phyloP scores from a whole-genome alignment of 1,139 yeast species.

The Geotrichum fermentans region DNA sequence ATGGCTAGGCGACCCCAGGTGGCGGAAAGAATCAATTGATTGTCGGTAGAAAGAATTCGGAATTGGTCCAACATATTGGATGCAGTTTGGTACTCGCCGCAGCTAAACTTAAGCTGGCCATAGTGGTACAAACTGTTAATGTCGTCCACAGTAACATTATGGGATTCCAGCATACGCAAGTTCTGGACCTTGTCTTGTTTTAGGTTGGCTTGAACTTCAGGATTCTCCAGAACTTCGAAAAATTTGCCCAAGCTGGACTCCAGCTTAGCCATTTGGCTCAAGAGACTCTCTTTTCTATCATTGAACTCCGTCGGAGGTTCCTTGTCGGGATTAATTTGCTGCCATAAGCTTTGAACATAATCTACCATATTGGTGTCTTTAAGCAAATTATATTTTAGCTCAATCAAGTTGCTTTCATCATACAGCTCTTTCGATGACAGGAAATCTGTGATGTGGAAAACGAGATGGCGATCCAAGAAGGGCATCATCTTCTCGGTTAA shows the following conservation, averaged over 20 bases:
- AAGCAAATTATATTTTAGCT: slow-evolving; percentile 48
- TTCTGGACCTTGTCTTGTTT: slow-evolving; percentile 52
- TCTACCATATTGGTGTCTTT: slow-evolving; percentile 54
- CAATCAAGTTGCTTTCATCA: slow-evolving; percentile 42
- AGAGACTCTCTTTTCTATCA: slow-evolving; percentile 41
- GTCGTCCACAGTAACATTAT: slow-evolving; percentile 45
- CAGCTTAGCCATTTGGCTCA: slow-evolving; percentile 40
- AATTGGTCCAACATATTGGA: slow-evolving; percentile 53
- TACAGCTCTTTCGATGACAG: slow-evolving; percentile 44
- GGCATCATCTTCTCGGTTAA: slow-evolving; percentile 49
- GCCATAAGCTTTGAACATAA: slow-evolving; percentile 45
- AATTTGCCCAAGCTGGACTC: slow-evolving; percentile 44
- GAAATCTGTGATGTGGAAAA: slow-evolving; percentile 50
- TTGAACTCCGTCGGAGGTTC: slow-evolving; percentile 39
- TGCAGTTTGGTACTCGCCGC: slow-evolving; percentile 56
- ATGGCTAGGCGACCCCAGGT: slow-evolving; percentile 61
- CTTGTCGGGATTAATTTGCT: slow-evolving; percentile 39
- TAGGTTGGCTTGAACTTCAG: slow-evolving; percentile 45
- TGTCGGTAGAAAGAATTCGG: slow-evolving; percentile 49
- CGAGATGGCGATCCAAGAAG: slow-evolving; percentile 55
- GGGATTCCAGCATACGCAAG: slow-evolving; percentile 42
- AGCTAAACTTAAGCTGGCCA: slow-evolving; percentile 56
- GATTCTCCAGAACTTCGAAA: slow-evolving; percentile 44
- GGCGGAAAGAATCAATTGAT: slow-evolving; percentile 48
- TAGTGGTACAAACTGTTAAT: slow-evolving; percentile 50